These are phyloP conservation scores for Podaxis sp. DNA, from an alignment of 768 basidiomycete genomes.

Conservation along the genomic window DNA sequence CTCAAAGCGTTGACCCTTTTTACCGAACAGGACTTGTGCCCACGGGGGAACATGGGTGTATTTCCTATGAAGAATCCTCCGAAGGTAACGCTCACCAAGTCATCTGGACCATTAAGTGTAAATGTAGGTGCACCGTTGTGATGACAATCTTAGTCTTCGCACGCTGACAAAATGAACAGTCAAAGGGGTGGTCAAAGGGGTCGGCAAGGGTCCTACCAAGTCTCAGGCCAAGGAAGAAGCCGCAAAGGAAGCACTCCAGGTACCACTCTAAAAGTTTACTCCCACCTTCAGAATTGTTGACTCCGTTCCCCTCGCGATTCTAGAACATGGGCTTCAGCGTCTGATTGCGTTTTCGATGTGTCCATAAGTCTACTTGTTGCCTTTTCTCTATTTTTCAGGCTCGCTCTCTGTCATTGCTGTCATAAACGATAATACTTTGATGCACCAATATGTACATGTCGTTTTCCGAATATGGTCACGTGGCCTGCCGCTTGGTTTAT, in stretches of 20 bases:
- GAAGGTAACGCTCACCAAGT: slow-evolving; percentile 42
- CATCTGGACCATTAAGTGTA: slow-evolving; percentile 57
- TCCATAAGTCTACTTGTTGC: not conserved
- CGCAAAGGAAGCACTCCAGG: slow-evolving; percentile 42
- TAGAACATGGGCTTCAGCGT: slow-evolving; percentile 6
- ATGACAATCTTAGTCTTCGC: not conserved
- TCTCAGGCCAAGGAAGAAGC: slow-evolving; percentile 48
- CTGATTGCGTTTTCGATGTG: not conserved
- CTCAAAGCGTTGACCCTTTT: not conserved
- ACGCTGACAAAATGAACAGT: slow-evolving; percentile 33
- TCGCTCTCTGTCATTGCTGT: not conserved
- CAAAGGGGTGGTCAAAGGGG: slow-evolving; percentile 45
- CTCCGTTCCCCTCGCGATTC: not conserved
- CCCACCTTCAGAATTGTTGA: not conserved
- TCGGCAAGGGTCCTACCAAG: slow-evolving; percentile 43
- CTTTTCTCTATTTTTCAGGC: not conserved
- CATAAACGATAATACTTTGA: not conserved
- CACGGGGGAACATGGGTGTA: not conserved
- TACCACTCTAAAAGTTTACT: slow-evolving; percentile 19
- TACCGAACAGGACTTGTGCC: slow-evolving; percentile 5
- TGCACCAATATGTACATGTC: not conserved
- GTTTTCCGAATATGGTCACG: not conserved
- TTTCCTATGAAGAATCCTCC: slow-evolving; percentile 41
- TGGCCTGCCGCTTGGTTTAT: slow-evolving; percentile 22
- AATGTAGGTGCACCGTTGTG: slow-evolving; percentile 38